Evolutionary conservation across 495 filamentous ascomycete genomes (phyloP).

Genomic region (Penicillium riverlandense): DNA sequence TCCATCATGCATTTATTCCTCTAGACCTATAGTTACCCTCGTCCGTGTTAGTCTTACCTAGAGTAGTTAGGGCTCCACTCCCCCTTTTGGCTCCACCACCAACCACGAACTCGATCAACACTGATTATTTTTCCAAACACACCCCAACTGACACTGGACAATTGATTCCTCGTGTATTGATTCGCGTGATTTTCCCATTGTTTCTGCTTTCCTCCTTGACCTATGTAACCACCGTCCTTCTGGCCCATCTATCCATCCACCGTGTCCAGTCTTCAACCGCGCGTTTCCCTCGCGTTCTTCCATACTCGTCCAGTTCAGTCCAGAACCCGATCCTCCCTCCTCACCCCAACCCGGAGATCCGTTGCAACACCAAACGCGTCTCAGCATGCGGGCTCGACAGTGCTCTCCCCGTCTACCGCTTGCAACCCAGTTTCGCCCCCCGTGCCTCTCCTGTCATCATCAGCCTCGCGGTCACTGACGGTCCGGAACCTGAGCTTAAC

Average conservation of each 20-base stretch:
- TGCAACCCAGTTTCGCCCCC: slow-evolving; percentile 13
- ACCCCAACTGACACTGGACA: not conserved
- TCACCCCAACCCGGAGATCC: too few species aligned
- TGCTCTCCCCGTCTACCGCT: slow-evolving; percentile 14
- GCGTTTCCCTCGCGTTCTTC: not conserved
- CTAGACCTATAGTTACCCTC: too few species aligned
- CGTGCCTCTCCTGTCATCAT: slow-evolving; percentile 14
- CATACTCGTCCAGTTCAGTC: too few species aligned
- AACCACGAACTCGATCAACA: slow-evolving; percentile 6
- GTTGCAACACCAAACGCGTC: slow-evolving; percentile 2
- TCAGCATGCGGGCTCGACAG: slow-evolving; percentile 27
- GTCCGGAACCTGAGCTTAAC: too few species aligned
- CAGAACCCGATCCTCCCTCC: too few species aligned
- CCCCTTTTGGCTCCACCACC: slow-evolving; percentile 10
- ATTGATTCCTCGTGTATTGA: too few species aligned
- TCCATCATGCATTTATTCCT: too few species aligned
- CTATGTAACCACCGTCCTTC: too few species aligned
- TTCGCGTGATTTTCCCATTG: not conserved
- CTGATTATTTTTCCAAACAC: not conserved
- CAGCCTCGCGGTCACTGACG: slow-evolving; percentile 6
- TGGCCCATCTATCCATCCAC: too few species aligned
- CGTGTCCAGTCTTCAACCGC: not conserved
- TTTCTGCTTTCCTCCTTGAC: not conserved
- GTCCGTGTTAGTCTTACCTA: too few species aligned
- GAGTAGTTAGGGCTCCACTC: not conserved